Evolutionary conservation across 129 eudicot genomes (phyloP), one percentile per base, ranked within the genome.

Genomic region (Arctium lappa): DNA sequence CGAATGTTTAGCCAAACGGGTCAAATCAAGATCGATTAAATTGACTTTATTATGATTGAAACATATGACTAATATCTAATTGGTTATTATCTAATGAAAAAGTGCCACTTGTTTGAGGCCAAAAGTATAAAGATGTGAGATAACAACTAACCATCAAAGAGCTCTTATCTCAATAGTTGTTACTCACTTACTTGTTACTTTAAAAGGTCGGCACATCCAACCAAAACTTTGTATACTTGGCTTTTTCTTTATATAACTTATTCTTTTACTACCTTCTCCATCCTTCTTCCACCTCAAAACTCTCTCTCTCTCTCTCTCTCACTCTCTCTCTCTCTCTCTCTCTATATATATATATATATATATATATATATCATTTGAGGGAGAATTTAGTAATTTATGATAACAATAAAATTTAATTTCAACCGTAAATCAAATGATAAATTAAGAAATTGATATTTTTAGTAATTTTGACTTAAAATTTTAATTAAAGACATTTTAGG

Each of bases 211-310:
- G 80, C 80, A 76, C 71, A 56, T 56, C 30, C 38, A 53, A 56
- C 71, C 80, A 76, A 76, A 76, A 76, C 69, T 56, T 76, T 76
- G 33, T 76, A 76, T 76, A 33, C 48, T 53, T 33, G 33, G 33
- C 8, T 73, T 33, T 76, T 70, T 76, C 80, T 56, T 63, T 56
- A 56, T 56, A 56, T 56, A 56, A 56, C 65, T 56, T 53, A 53
- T 56, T 56, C 65, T 56, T 15, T 56, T 56, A 56, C 65, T 56
- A 56, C 65, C 16, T 56, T 56, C 65, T 56, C 27, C 65, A 56
- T 15, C 65, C 65, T 56, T 56, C 27, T 56, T 50, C 18, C 63
- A 50, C 18, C 63, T 13, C 63, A 50, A 50, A 42, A 6, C 2
- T 1, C 11, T 8, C 50, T 42, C 50, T 42, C 50, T 42, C 50